Conservation (phyloP, 805 yeast genomes). For the Cyberlindnera bimundalis region DNA sequence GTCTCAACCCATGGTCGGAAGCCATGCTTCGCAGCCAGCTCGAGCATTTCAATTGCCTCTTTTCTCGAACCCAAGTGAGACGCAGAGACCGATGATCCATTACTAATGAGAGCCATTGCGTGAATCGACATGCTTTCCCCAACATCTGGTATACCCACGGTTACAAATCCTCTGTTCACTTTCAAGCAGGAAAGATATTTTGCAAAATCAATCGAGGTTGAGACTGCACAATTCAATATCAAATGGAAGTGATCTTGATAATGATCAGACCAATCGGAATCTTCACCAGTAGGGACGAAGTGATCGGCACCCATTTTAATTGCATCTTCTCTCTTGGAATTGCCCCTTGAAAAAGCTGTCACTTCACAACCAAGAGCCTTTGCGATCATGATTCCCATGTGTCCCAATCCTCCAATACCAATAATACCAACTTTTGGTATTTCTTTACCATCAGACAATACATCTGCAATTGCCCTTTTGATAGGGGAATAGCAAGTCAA, state of each 20-base stretch:
- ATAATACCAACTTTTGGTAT: conserved; percentile 46
- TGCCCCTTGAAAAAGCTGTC: conserved; percentile 50
- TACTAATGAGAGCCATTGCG: conserved; percentile 48
- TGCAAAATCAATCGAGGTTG: conserved; percentile 45
- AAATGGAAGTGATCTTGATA: conserved; percentile 40
- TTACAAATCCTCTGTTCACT: conserved; percentile 54
- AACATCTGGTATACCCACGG: conserved; percentile 66
- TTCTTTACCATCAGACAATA: conserved; percentile 14
- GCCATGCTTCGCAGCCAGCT: conserved; percentile 52
- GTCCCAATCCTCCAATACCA: conserved; percentile 58
- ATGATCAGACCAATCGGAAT: conserved; percentile 37
- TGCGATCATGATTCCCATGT: conserved; percentile 52
- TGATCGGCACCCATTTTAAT: conserved; percentile 48
- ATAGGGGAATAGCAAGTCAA: conserved; percentile 69
- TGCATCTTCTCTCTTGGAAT: conserved; percentile 48
- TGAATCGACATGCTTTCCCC: conserved; percentile 36
- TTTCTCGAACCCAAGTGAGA: conserved; percentile 58
- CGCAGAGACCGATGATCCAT: conserved; percentile 51
- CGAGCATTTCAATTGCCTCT: conserved; percentile 64
- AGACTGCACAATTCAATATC: conserved; percentile 46
- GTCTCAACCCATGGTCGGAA: conserved; percentile 63
- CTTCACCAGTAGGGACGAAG: conserved; percentile 52
- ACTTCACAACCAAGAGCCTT: conserved; percentile 61
- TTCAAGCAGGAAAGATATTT: conserved; percentile 47
- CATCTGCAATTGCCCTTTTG: conserved; percentile 35